Evolutionary conservation across 805 yeast genomes (phyloP).

Genomic region (Zygosaccharomyces lentus): DNA sequence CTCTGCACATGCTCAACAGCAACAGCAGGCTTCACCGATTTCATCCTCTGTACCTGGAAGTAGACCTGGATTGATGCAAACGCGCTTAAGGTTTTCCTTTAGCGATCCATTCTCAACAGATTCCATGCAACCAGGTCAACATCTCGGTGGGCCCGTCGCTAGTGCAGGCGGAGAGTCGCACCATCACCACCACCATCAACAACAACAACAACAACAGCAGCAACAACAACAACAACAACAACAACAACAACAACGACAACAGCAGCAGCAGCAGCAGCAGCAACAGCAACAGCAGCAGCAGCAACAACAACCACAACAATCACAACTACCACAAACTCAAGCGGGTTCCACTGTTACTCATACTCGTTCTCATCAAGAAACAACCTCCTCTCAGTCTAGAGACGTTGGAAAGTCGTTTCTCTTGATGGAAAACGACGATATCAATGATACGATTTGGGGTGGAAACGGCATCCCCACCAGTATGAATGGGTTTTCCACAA

Average conservation of each 20-base stretch:
- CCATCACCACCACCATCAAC: conserved; percentile 3
- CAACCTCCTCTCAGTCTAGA: conserved; percentile 23
- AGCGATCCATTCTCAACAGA: conserved; percentile 55
- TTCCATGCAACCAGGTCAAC: conserved; percentile 3
- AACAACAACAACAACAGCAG: conserved; percentile 12
- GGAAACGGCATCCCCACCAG: conserved; percentile 31
- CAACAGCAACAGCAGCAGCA: conserved; percentile 15
- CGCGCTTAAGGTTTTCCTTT: conserved; percentile 65
- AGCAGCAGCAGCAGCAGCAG: conserved; percentile 1
- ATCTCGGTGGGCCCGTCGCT: conserved; percentile 5
- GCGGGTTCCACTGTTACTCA: conserved; percentile 11
- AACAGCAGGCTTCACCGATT: conserved; percentile 19
- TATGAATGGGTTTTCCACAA: conserved; percentile 27
- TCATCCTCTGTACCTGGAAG: conserved; percentile 38
- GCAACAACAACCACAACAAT: conserved; percentile 10
- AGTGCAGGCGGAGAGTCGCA: conserved; percentile 18
- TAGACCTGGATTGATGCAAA: conserved; percentile 53
- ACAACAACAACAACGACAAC: conserved; percentile 10
- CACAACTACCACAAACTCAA: conserved; percentile 10
- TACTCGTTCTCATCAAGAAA: conserved; percentile 13
- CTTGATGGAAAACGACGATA: conserved; percentile 39
- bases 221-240: conserved; percentile 3
- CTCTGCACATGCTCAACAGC: conserved; percentile 8
- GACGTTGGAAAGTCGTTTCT: conserved; percentile 41
- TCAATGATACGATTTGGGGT: conserved; percentile 36